Evolutionary conservation across 139 green algal species (phyloP).

Genomic region (Picochlorum sp.): DNA sequence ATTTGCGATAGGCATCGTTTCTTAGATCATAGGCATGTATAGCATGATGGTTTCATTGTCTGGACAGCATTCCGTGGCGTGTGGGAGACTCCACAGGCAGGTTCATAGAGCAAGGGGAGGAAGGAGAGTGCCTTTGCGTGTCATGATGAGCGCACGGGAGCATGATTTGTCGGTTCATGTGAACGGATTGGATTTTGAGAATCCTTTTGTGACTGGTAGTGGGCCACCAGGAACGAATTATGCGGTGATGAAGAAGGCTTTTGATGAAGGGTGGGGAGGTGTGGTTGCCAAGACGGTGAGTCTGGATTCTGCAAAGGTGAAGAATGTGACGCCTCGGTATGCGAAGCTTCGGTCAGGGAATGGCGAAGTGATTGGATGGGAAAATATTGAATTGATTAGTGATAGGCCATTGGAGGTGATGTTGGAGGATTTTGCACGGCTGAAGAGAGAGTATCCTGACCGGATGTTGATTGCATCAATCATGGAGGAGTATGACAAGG

Average conservation of each 20-base stretch:
- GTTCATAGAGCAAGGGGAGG: too few relatives aligned
- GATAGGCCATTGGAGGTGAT: conserved; percentile 90
- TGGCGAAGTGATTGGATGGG: conserved; percentile 83
- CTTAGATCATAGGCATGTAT: too few relatives aligned
- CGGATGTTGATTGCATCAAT: conserved; percentile 89
- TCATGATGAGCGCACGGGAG: conserved; percentile 22
- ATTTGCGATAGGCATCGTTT: too few relatives aligned
- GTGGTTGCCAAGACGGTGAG: conserved; percentile 95
- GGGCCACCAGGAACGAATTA: conserved; percentile 72
- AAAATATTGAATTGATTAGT: conserved; percentile 94
- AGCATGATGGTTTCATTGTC: too few relatives aligned
- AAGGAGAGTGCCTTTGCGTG: too few relatives aligned
- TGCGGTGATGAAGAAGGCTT: conserved; percentile 72
- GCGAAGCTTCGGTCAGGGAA: conserved; percentile 65
- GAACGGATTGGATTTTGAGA: conserved; percentile 87
- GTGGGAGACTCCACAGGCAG: too few relatives aligned
- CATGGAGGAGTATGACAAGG: conserved; percentile 87
- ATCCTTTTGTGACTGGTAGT: conserved; percentile 94
- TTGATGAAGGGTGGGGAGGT: conserved; percentile 96
- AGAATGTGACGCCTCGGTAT: conserved; percentile 96
- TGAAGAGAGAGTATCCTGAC: conserved; percentile 91
- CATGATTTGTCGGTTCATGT: conserved; percentile 72
- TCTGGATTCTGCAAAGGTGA: conserved; percentile 77
- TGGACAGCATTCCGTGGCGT: too few relatives aligned
- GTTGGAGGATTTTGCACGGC: conserved; percentile 79